A percentile compares a stretch with the other conserved stretches of the same genome.
Conservation (phyloP, 129 eudicot species). For the Deinandra increscens region DNA sequence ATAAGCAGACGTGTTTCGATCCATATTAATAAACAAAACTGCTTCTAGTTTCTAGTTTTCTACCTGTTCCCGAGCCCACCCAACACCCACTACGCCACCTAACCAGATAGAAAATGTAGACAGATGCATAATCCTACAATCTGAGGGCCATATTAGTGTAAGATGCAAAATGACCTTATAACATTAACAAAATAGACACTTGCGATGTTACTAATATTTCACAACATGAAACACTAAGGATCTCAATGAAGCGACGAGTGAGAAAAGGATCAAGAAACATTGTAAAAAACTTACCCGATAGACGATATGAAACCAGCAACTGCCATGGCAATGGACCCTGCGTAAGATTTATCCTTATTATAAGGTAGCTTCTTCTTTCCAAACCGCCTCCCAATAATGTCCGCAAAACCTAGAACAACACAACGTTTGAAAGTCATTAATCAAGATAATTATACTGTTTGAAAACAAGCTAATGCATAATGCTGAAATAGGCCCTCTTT, state of each 20-base stretch:
- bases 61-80: background rate
- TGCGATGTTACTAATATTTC: background rate
- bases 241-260: background rate
- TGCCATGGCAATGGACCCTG: slow-evolving; percentile 75
- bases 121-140: too few relatives aligned
- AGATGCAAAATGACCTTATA: background rate
- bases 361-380: slow-evolving; percentile 71
- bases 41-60: background rate
- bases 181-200: too few relatives aligned
- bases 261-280: background rate
- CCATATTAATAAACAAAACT: background rate
- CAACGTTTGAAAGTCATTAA: background rate
- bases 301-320: slow-evolving; percentile 71
- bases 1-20: background rate
- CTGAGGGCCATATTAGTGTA: background rate
- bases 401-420: slow-evolving; percentile 64
- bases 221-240: background rate
- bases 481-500: background rate
- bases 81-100: background rate
- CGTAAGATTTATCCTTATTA: slow-evolving; percentile 64
- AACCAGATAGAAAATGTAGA: background rate
- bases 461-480: background rate
- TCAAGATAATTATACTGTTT: background rate
- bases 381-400: slow-evolving; percentile 74
- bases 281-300: slow-evolving; percentile 50